Evolutionary conservation across 495 filamentous ascomycete species (phyloP).

Genomic region (Podospora fimiseda): DNA sequence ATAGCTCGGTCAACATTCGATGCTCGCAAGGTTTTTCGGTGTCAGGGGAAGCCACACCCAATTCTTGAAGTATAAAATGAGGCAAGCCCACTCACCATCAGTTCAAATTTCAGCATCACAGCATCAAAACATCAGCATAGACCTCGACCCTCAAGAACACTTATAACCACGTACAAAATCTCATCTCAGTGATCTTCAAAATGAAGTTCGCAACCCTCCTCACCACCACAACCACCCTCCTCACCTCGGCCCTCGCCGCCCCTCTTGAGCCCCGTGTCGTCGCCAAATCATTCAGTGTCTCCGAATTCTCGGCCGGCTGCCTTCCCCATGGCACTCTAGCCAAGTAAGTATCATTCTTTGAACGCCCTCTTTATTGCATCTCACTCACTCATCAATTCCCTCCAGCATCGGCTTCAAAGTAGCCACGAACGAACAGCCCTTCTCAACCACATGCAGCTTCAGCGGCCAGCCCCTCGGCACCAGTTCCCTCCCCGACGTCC

Average conservation of each 20-base stretch:
- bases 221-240: conserved; percentile 3
- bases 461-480: conserved; percentile 7
- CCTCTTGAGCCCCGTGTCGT: conserved; percentile 16
- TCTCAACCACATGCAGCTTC: conserved; percentile 14
- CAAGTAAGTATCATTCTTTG: conserved; percentile 13
- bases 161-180: too few species aligned
- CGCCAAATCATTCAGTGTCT: conserved; percentile 20
- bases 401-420: conserved; percentile 16
- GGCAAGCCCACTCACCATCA: too few species aligned
- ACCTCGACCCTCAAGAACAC: too few species aligned
- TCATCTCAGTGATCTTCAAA: too few species aligned
- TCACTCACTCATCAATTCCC: neutral
- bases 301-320: conserved; percentile 24
- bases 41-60: too few species aligned
- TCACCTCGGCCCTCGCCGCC: conserved; percentile 14
- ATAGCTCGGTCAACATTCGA: too few species aligned
- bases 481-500: conserved; percentile 14
- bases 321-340: conserved; percentile 26
- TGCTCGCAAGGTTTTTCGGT: too few species aligned
- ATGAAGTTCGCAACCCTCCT: conserved; percentile 15
- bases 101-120: too few species aligned
- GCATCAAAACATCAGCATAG: too few species aligned
- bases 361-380: neutral
- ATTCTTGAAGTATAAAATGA: too few species aligned
- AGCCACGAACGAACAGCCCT: conserved; percentile 21